phyloP scores from a whole-genome alignment of 2,329 filamentous ascomycete genomes.

The Cladosporium austrohemisphaericum region DNA sequence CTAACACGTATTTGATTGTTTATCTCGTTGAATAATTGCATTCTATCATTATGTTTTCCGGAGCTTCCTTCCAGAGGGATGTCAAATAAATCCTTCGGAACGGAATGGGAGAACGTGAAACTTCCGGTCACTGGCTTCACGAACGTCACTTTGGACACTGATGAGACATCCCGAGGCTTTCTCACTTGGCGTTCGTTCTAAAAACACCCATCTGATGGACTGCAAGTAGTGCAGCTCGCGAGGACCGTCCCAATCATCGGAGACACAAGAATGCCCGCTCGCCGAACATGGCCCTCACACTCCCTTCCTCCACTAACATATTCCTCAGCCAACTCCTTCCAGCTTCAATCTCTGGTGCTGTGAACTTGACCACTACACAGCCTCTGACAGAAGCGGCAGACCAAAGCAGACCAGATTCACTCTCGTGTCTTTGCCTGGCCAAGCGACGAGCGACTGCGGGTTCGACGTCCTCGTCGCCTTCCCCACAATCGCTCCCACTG shows the following conservation, averaged over 20 bases:
- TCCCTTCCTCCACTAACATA: conserved; percentile 73
- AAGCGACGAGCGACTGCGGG: conserved; percentile 35
- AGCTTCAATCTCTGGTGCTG: conserved; percentile 74
- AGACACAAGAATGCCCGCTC: conserved; percentile 77
- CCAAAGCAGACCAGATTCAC: conserved; percentile 64
- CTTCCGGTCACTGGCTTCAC: too few relatives aligned
- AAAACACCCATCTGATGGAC: too few relatives aligned
- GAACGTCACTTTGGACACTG: too few relatives aligned
- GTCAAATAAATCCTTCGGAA: too few relatives aligned
- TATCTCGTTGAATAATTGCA: too few relatives aligned
- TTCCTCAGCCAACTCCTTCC: conserved; percentile 74
- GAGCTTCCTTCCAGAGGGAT: too few relatives aligned
- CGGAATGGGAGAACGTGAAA: too few relatives aligned
- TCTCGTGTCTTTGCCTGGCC: conserved; percentile 54
- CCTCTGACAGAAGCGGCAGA: conserved; percentile 75
- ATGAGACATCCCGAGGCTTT: too few relatives aligned
- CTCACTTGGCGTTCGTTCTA: too few relatives aligned
- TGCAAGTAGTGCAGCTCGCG: too few relatives aligned
- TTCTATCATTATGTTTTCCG: too few relatives aligned
- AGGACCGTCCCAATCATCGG: conserved; percentile 19
- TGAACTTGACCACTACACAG: conserved; percentile 89
- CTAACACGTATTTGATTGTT: too few relatives aligned
- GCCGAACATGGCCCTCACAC: conserved; percentile 67
- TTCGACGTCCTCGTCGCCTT: conserved; percentile 40
- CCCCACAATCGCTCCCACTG: conserved; percentile 31